Evolutionary conservation across 2,329 filamentous ascomycete genomes (phyloP), one percentile per base, ranked within the genome.

Genomic region (Penicillium sp.): DNA sequence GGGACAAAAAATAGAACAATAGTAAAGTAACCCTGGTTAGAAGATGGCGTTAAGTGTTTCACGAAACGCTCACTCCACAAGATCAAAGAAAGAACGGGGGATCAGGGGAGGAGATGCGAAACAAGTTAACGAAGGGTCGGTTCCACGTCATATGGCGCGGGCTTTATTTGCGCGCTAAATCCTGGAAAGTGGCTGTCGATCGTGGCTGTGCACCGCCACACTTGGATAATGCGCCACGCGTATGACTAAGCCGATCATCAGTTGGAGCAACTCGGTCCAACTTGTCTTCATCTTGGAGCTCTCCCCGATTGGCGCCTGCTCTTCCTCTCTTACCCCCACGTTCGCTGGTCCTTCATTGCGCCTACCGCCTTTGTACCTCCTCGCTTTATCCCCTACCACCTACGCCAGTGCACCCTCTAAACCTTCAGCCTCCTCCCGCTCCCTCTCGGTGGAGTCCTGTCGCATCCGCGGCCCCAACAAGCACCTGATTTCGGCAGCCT

Each of bases 371-470:
- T 9, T 13, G 43, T 8, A 10, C 2, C 10, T 11, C 27, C 5
- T 47, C 18, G 38, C 44, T 27, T 39, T 35, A 22, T 31, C 42
- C 39, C 44, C 9, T 27, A 38, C 18, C 22, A 35, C 33, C 41
- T 47, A 45, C 50, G 38, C 50, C 45, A 44, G 50, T 28, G 20
- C 55, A 61, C 55, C 58, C 58, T 57, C 62, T 53, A 57, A 56
- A 60, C 56, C 56, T 61, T 48, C 61, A 63, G 63, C 63, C 63
- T 65, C 55, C 56, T 56, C 54, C 53, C 50, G 54, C 54, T 41
- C 46, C 54, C 55, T 50, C 46, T 55, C 56, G 50, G 44, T 45
- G 51, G 51, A 53, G 51, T 59, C 51, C 41, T 56, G 54, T 58
- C 54, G 55, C 57, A 48, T 58, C 50, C 39, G 59, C 52, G 57